These are phyloP conservation scores for Epichloe glyceriae DNA, from an alignment of 2,329 filamentous ascomycete genomes.

Conservation along the genomic window DNA sequence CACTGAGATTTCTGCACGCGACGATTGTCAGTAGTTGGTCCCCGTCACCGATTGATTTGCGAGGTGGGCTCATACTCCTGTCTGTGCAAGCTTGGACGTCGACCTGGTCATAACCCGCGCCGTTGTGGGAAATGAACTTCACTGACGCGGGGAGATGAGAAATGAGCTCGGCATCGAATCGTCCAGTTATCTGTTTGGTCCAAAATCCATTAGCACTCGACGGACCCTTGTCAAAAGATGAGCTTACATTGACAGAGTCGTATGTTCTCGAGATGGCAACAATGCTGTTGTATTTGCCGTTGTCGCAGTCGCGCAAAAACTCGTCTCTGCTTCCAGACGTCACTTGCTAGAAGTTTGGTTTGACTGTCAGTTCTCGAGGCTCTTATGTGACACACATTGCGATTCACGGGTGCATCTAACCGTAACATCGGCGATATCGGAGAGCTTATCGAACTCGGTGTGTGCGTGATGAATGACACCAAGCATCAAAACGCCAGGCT, in stretches of 20 bases:
- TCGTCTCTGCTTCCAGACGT: conserved; percentile 8
- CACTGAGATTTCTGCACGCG: conserved; percentile 33
- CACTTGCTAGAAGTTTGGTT: conserved; percentile 6
- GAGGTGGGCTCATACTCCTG: conserved; percentile 3
- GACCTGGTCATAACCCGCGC: conserved; percentile 55
- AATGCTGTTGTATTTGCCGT: conserved; percentile 42
- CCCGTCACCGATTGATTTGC: no score
- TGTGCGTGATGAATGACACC: conserved; percentile 9
- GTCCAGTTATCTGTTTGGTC: conserved; percentile 36
- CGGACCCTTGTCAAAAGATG: background rate
- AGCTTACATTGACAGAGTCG: conserved; percentile 7
- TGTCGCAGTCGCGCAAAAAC: conserved; percentile 34
- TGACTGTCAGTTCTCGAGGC: background rate
- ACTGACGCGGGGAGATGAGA: conserved; percentile 26
- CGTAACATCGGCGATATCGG: conserved; percentile 7
- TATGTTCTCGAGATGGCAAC: conserved; percentile 47
- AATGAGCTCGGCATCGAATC: conserved; percentile 49
- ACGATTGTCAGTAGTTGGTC: background rate
- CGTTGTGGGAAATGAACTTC: conserved; percentile 29
- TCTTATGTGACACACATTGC: background rate
- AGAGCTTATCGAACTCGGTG: conserved; percentile 9
- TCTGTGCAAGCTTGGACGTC: conserved; percentile 48
- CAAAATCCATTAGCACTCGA: background rate
- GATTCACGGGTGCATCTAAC: background rate
- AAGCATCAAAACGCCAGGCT: conserved; percentile 10